phyloP scores from a whole-genome alignment of 2,329 filamentous ascomycete species.

The Trichoderma cornu-damae region DNA sequence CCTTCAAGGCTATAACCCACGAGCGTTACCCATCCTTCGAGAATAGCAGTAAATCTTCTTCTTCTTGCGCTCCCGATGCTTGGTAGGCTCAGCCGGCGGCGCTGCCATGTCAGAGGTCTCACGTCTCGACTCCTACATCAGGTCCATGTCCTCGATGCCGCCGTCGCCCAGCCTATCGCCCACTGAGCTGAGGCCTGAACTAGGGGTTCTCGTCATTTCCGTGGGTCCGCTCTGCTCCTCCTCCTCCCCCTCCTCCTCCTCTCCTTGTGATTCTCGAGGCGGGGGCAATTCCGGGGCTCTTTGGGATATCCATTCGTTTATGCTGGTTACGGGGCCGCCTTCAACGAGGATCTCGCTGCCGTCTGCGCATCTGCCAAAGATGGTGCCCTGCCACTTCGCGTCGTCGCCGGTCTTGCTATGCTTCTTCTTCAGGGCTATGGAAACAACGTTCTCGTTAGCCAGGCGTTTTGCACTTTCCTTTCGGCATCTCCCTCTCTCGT shows the following conservation, averaged over 20 bases:
- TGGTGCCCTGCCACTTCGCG: conserved; percentile 76
- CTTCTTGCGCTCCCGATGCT: neutral
- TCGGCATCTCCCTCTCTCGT: neutral
- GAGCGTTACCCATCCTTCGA: neutral
- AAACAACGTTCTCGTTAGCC: neutral
- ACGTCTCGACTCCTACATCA: conserved; percentile 29
- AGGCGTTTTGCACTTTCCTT: conserved; percentile 37
- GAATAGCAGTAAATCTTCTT: neutral
- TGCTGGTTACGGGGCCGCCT: conserved; percentile 51
- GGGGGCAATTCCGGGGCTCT: conserved; percentile 22
- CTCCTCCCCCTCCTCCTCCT: neutral
- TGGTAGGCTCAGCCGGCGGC: neutral
- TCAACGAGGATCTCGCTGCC: conserved; percentile 70
- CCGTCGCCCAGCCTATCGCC: conserved; percentile 44
- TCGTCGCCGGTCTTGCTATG: conserved; percentile 87
- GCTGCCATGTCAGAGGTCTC: neutral
- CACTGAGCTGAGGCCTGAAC: conserved; percentile 54
- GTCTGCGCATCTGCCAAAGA: conserved; percentile 70
- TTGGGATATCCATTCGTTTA: conserved; percentile 36
- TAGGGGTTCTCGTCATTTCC: conserved; percentile 44
- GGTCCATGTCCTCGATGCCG: conserved; percentile 43
- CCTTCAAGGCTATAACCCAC: neutral
- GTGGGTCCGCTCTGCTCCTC: conserved; percentile 16
- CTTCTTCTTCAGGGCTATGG: conserved; percentile 76
- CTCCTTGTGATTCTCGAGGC: conserved; percentile 1